Evolutionary conservation across 805 yeast genomes (phyloP).

Genomic region (Torulaspora quercuum): DNA sequence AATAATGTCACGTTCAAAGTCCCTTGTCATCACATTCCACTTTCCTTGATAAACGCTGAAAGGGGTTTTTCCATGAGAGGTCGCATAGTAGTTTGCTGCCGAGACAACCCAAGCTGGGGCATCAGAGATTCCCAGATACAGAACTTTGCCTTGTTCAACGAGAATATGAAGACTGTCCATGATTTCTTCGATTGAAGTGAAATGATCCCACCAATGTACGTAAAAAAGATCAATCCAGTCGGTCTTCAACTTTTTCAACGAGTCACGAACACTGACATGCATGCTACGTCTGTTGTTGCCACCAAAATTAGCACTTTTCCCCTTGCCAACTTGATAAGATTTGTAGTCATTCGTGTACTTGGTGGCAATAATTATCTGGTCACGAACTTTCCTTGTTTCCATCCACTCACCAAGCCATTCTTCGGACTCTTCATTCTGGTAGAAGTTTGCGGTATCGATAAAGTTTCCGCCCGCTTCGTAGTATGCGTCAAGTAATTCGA

Average conservation of each 20-base stretch:
- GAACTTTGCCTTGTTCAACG: conserved; percentile 23
- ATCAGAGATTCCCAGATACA: conserved; percentile 25
- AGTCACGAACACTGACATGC: conserved; percentile 12
- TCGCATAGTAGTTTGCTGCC: conserved; percentile 20
- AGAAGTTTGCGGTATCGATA: too few relatives aligned
- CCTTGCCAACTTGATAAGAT: conserved; percentile 6
- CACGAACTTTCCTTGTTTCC: conserved; percentile 18
- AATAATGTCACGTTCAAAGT: too few relatives aligned
- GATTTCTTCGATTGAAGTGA: too few relatives aligned
- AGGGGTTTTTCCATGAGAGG: conserved; percentile 20
- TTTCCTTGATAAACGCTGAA: conserved; percentile 25
- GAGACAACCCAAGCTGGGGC: conserved; percentile 26
- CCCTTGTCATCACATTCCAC: conserved; percentile 21
- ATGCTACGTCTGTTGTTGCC: conserved; percentile 10
- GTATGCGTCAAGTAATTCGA: too few relatives aligned
- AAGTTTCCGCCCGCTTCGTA: too few relatives aligned
- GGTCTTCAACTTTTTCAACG: conserved; percentile 17
- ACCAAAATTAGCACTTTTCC: conserved; percentile 7
- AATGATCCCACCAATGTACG: too few relatives aligned
- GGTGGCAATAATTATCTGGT: conserved; percentile 25
- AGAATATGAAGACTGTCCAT: too few relatives aligned
- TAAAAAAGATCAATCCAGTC: conserved; percentile 23
- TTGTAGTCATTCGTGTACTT: too few relatives aligned
- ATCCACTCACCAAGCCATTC: conserved; percentile 31
- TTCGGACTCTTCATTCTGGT: too few relatives aligned